Evolutionary conservation across 1,284 basidiomycete genomes (phyloP), one percentile per base, ranked within the genome.

Genomic region (Farysia itapuensis): DNA sequence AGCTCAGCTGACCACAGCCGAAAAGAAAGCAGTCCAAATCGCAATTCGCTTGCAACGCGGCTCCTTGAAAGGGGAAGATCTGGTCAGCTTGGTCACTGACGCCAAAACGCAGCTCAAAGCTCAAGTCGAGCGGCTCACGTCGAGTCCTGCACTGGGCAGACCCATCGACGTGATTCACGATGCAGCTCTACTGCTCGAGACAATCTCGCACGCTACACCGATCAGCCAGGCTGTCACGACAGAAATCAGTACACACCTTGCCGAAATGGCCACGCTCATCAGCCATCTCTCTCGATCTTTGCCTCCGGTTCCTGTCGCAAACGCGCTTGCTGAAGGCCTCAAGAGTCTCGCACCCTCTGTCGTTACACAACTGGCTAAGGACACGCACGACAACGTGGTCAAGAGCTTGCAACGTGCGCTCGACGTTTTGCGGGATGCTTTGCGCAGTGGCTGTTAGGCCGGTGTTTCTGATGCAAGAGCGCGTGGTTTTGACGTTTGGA

Each of bases 251-350:
- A 39, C 58, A 12, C 58, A 61, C 20, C 36, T 61, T 4, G 47
- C 47, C 5, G 51, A 61, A 21, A 51, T 56, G 4, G 47, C 58
- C 4, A 61, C 44, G 8, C 41, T 61, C 1, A 35, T 51, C 38
- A 42, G 51, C 21, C 51, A 61, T 22, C 37, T 54, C 5, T 41
- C 47, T 15, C 44, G 41, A n/a, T 11, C 40, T 5, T 14, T 18
- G 5, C 4, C 22, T n/a, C 4, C n/a, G 7, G 11, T 16, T 2
- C 22, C n/a, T 3, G 11, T 7, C n/a, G 11, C 20, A 4, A 13
- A 9, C 12, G 21, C 14, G 2, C 26, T 61, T 28, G 23, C 47
- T 12, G 16, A 42, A 11, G 58, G 40, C 1, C 26, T 61, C 21
- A 35, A 15, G 7, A 21, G 19, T 12, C 28, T 61, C 24, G 58